Percentiles rank a stretch among this genome's conserved stretches.
Conservation (phyloP, 345 rosid species). For the Cardiospermum halicacabum region DNA sequence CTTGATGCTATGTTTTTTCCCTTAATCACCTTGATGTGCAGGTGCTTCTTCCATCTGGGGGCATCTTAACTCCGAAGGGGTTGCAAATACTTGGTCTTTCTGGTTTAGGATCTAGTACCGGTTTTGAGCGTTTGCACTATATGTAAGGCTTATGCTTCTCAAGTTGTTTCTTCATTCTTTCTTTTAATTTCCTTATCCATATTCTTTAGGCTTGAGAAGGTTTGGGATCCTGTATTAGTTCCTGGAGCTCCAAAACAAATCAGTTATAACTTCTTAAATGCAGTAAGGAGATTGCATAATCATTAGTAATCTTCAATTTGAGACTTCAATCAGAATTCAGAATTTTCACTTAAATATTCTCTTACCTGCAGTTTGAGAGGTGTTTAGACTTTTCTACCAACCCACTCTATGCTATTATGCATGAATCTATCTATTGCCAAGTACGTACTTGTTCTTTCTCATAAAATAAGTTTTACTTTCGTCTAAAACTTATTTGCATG, state of each 20-base stretch:
- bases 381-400: constrained; percentile 73
- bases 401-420: constrained; percentile 81
- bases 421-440: constrained; percentile 86
- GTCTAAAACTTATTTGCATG: not conserved
- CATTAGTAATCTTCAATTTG: constrained; percentile 3
- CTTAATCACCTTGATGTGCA: constrained; percentile 15
- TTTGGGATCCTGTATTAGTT: constrained; percentile 85
- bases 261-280: constrained; percentile 66
- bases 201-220: constrained; percentile 70
- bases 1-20: not conserved
- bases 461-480: not conserved
- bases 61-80: constrained; percentile 72
- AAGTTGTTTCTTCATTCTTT: constrained; percentile 1
- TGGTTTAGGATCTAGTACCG: constrained; percentile 78
- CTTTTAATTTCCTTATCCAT: not conserved
- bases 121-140: constrained; percentile 90
- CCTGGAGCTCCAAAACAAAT: constrained; percentile 61
- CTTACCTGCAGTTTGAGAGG: constrained; percentile 55
- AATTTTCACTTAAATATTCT: constrained; percentile 13
- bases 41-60: constrained; percentile 92
- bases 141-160: constrained; percentile 43
- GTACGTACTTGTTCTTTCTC: constrained; percentile 27
- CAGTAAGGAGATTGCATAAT: constrained; percentile 40
- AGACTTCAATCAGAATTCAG: not conserved
- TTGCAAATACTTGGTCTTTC: constrained; percentile 79